These are phyloP conservation scores for Ganoderma lucidum DNA, from an alignment of 1,284 basidiomycete genomes.

Conservation along the genomic window DNA sequence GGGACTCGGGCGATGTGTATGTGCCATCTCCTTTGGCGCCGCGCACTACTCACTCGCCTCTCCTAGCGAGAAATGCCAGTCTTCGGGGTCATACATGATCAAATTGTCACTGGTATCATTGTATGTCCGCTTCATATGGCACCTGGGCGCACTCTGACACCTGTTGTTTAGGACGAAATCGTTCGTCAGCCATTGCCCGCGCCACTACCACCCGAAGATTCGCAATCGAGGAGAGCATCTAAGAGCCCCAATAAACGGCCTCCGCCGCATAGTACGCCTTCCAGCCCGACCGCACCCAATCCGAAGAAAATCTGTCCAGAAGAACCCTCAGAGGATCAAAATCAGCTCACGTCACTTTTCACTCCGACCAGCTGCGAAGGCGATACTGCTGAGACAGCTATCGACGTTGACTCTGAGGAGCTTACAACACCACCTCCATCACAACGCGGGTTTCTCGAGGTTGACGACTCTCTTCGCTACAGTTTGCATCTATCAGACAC, in stretches of 20 bases:
- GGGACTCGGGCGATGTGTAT: conserved; percentile 56
- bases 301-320: conserved; percentile 36
- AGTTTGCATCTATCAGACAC: conserved; percentile 72
- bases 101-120: conserved; percentile 70
- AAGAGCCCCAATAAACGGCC: conserved; percentile 31
- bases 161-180: conserved; percentile 57
- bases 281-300: conserved; percentile 36
- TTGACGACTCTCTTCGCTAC: conserved; percentile 7
- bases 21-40: conserved; percentile 16
- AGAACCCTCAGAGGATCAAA: conserved; percentile 30
- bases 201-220: neutral
- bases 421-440: neutral
- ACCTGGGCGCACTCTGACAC: neutral
- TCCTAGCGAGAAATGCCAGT: conserved; percentile 77
- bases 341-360: conserved; percentile 38
- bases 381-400: neutral
- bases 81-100: conserved; percentile 67
- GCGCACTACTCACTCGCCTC: conserved; percentile 3
- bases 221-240: conserved; percentile 5
- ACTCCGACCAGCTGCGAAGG: conserved; percentile 20
- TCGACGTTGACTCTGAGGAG: neutral
- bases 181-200: conserved; percentile 41
- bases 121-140: conserved; percentile 44
- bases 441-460: neutral
- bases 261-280: conserved; percentile 26